These are phyloP conservation scores for Akanthomyces muscarius DNA, from an alignment of 2,329 filamentous ascomycete species.

Conservation along the genomic window DNA sequence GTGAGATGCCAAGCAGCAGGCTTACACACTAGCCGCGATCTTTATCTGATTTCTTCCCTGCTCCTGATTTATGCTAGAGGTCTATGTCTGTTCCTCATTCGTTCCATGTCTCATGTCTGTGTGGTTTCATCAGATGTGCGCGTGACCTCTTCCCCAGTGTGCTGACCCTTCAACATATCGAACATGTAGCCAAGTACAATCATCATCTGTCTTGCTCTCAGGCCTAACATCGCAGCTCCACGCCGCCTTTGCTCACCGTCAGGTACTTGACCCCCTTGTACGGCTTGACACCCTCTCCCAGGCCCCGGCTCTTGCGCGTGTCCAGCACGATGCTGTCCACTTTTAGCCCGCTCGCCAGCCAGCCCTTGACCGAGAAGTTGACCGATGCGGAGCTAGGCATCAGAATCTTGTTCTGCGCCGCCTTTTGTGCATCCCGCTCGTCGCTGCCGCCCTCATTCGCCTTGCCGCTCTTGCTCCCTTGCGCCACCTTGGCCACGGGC, in stretches of 20 bases:
- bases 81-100: not conserved
- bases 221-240: slow-evolving; percentile 57
- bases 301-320: slow-evolving; percentile 74
- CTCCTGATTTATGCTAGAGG: not conserved
- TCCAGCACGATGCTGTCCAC: slow-evolving; percentile 66
- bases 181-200: not conserved
- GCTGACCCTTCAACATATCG: not conserved
- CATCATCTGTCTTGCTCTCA: not conserved
- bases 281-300: slow-evolving; percentile 85
- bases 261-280: slow-evolving; percentile 99
- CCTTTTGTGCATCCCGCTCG: slow-evolving; percentile 51
- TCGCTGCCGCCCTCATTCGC: slow-evolving; percentile 29
- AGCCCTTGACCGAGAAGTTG: slow-evolving; percentile 67
- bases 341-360: slow-evolving; percentile 63
- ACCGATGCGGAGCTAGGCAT: slow-evolving; percentile 77
- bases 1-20: slow-evolving; percentile 13
- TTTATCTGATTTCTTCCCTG: not conserved
- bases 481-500: slow-evolving; percentile 32
- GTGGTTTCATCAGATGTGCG: not conserved
- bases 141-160: not conserved
- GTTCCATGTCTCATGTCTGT: slow-evolving; percentile 7
- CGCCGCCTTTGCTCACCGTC: slow-evolving; percentile 64
- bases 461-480: slow-evolving; percentile 21
- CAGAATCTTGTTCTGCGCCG: slow-evolving; percentile 66
- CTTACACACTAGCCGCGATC: slow-evolving; percentile 9